phyloP scores from a whole-genome alignment of 306 rosid species.

The Leucaena leucocephala region DNA sequence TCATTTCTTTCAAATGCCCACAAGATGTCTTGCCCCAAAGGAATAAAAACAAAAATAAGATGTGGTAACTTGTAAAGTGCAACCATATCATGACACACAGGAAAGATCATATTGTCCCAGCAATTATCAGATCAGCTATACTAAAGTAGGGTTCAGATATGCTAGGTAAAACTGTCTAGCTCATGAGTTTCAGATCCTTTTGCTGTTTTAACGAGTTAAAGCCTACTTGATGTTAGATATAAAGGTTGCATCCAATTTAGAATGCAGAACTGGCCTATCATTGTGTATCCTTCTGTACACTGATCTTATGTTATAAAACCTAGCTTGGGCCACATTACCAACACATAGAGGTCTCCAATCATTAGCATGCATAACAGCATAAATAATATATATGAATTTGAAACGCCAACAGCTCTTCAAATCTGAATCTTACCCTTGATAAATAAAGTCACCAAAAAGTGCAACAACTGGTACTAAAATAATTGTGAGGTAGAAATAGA shows the following conservation, averaged over 20 bases:
- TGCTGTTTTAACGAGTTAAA: background rate
- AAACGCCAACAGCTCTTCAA: slow-evolving; percentile 8
- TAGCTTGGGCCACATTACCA: background rate
- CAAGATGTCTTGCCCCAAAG: background rate
- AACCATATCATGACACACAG: slow-evolving; percentile 1
- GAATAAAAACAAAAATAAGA: background rate
- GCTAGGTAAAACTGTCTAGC: background rate
- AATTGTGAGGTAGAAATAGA: slow-evolving; percentile 75
- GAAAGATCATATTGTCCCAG: background rate
- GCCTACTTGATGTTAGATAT: background rate
- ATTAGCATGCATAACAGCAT: slow-evolving; percentile 26
- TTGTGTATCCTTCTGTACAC: background rate
- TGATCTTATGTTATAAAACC: background rate
- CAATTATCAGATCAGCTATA: background rate
- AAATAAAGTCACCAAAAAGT: slow-evolving; percentile 82
- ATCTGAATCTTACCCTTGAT: slow-evolving; percentile 74
- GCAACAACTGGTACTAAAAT: slow-evolving; percentile 86
- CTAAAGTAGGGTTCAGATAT: background rate
- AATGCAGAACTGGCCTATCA: slow-evolving; percentile 11
- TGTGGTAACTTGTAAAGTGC: slow-evolving; percentile 3
- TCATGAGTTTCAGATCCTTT: background rate
- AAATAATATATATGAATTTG: background rate
- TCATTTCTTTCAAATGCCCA: background rate
- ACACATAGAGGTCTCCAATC: slow-evolving; percentile 5
- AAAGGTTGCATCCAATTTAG: background rate